These are phyloP conservation scores for Escallonia rubra DNA, from an alignment of 129 eudicot species.

Conservation along the genomic window DNA sequence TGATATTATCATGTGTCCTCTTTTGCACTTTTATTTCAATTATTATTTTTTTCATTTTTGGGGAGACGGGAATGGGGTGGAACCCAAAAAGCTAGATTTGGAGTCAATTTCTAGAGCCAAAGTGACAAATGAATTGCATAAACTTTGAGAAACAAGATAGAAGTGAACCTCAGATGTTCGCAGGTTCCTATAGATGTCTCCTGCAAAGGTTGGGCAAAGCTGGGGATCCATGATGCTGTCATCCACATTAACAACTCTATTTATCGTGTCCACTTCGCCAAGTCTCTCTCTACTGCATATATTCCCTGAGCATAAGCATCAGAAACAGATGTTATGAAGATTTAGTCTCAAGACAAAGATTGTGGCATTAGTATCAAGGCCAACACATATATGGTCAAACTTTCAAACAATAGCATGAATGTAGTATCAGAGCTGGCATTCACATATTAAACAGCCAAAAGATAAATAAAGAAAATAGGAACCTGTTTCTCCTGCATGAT, in stretches of 20 bases:
- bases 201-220: constrained; percentile 85
- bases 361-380: too few relatives aligned
- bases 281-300: constrained; percentile 81
- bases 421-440: too few relatives aligned
- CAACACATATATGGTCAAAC: too few relatives aligned
- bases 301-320: constrained; percentile 25
- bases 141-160: neutral
- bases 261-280: constrained; percentile 36
- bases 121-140: neutral
- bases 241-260: constrained; percentile 66
- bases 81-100: too few relatives aligned
- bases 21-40: too few relatives aligned
- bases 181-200: constrained; percentile 94
- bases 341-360: too few relatives aligned
- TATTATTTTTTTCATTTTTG: too few relatives aligned
- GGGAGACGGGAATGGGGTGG: too few relatives aligned
- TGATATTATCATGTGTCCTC: too few relatives aligned
- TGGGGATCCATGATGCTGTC: constrained; percentile 77
- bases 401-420: too few relatives aligned
- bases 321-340: neutral
- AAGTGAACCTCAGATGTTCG: constrained; percentile 69
- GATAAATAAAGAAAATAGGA: neutral
- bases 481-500: constrained; percentile 62
- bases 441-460: too few relatives aligned
- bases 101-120: too few relatives aligned